Conservation (phyloP, 768 basidiomycete genomes). For the Saitozyma podzolica region DNA sequence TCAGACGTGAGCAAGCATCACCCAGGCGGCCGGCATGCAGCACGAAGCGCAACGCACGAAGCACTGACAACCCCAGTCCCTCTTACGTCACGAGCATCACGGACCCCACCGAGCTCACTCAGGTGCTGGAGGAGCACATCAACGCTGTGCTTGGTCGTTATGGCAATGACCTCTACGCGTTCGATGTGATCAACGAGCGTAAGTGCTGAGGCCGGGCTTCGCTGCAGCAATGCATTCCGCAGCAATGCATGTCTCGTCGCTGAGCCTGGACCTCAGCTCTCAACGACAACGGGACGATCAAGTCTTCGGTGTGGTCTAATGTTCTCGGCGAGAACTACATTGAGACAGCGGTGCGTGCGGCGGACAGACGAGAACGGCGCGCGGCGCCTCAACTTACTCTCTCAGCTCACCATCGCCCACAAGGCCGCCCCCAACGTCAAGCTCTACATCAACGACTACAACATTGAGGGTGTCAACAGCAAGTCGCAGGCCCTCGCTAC, state of each 20-base stretch:
- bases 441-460: slow-evolving; percentile 48
- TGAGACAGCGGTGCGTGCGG: slow-evolving; percentile 25
- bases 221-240: neutral
- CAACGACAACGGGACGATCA: slow-evolving; percentile 39
- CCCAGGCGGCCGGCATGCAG: neutral
- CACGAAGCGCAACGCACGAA: too few relatives aligned
- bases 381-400: slow-evolving; percentile 3
- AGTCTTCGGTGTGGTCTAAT: slow-evolving; percentile 37
- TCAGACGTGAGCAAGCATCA: slow-evolving; percentile 15
- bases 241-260: neutral
- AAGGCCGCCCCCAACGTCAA: slow-evolving; percentile 42
- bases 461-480: slow-evolving; percentile 45
- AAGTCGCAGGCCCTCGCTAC: slow-evolving; percentile 32
- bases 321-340: slow-evolving; percentile 40
- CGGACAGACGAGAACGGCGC: neutral
- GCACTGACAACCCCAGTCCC: slow-evolving; percentile 17
- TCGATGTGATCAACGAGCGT: slow-evolving; percentile 48
- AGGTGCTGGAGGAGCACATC: slow-evolving; percentile 33
- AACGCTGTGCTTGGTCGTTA: slow-evolving; percentile 40
- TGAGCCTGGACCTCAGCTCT: slow-evolving; percentile 20
- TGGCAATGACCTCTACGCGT: slow-evolving; percentile 28
- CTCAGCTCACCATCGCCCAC: slow-evolving; percentile 35
- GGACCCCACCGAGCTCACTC: slow-evolving; percentile 34
- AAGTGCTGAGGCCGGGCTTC: slow-evolving; percentile 18
- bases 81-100: slow-evolving; percentile 42